phyloP scores from a whole-genome alignment of 2,329 filamentous ascomycete species.

The Pezicula carpinea region DNA sequence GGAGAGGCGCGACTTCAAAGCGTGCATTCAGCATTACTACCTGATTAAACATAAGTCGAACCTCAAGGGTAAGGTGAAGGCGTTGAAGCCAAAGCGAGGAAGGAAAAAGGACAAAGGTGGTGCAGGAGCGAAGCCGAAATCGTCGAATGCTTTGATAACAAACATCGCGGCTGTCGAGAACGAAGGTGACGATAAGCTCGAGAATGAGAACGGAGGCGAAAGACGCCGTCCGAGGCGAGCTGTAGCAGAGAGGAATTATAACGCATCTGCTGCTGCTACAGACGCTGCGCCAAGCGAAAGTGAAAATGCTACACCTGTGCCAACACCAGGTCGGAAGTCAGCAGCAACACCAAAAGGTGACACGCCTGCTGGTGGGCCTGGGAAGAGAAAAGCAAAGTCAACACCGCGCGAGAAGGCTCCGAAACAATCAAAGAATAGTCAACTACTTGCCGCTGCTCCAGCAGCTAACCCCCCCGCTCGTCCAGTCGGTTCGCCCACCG shows the following conservation, averaged over 20 bases:
- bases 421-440: constrained; percentile 27
- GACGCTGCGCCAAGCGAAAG: constrained; percentile 60
- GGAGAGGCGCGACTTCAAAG: constrained; percentile 65
- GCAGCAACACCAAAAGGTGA: constrained; percentile 39
- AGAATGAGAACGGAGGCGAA: constrained; percentile 52
- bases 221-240: constrained; percentile 57
- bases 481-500: constrained; percentile 19
- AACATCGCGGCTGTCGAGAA: constrained; percentile 52
- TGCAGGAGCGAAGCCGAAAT: constrained; percentile 47
- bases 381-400: constrained; percentile 32
- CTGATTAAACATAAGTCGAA: constrained; percentile 70
- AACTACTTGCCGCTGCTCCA: constrained; percentile 24
- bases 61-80: constrained; percentile 71
- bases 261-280: background rate
- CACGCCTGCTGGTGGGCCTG: constrained; percentile 32
- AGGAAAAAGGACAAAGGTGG: constrained; percentile 48
- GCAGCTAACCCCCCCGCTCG: constrained; percentile 6
- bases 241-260: constrained; percentile 27
- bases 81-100: constrained; percentile 45
- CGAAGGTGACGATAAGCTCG: constrained; percentile 22
- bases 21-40: constrained; percentile 85
- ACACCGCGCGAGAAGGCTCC: constrained; percentile 21
- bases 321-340: constrained; percentile 51
- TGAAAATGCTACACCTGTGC: constrained; percentile 52
- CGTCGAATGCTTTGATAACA: constrained; percentile 58